Evolutionary conservation across 352 stramenopile genomes (phyloP), one percentile per base, ranked within the genome.

Genomic region (Hyaloperonospora brassicae): DNA sequence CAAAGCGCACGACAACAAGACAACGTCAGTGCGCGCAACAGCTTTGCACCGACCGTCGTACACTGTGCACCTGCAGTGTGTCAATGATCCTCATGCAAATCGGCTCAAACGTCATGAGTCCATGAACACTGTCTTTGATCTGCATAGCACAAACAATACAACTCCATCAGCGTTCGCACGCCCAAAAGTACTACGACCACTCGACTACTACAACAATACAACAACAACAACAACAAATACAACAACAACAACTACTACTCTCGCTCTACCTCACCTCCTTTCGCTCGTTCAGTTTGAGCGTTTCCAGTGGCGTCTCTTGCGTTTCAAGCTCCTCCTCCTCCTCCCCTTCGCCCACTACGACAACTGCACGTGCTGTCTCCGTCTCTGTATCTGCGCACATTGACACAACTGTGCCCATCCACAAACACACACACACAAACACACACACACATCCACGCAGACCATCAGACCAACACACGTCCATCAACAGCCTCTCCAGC

Each of bases 11-110:
- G 50, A 40, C 9, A 53, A 50, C 7, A 50, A 36, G 23, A 34
- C 36, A 30, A 17, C 25, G 12, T 25, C 1, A 35, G 61, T n/a
- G 42, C 25, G 2, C 21, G 12, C 21, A 42, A n/a, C 36, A 42
- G 4, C 10, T n/a, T 14, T 42, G 36, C 21, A 22, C 14, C 21
- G 11, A 42, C 11, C 36, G 21, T 14, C 21, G 10, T 42, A 5
- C 11, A 42, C 10, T 22, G 22, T 39, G 10, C 55, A 86, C 80
- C 68, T 91, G 79, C 1, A 86, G 44, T 13, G 81, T 91, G 52
- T 91, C 81, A 40, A 89, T 91, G 47, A 91, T 87, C 23, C 58
- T 71, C 81, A 87, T 89, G 52, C 81, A 91, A 31, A 91, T 67
- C 5, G 81, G 76, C 62, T 91, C 81, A 38, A 91, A 85, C 38